phyloP scores from a whole-genome alignment of 306 rosid genomes.

The Canavalia ensiformis region DNA sequence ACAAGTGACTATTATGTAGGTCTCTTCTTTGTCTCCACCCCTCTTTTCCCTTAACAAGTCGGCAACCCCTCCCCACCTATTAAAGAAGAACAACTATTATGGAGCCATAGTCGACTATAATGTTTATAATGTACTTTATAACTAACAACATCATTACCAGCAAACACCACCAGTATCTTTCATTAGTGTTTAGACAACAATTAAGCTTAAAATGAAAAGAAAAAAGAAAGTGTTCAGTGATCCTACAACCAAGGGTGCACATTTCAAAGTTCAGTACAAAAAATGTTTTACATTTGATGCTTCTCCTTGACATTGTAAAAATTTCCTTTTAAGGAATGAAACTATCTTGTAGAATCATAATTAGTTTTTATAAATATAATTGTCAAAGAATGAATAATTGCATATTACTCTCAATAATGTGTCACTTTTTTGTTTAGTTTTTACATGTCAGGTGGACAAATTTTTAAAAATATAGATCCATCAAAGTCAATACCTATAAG shows the following conservation, averaged over 20 bases:
- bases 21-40: background rate
- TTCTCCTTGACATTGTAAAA: slow-evolving; percentile 14
- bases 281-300: slow-evolving; percentile 22
- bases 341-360: slow-evolving; percentile 21
- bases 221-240: slow-evolving; percentile 10
- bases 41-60: slow-evolving; percentile 4
- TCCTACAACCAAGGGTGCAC: slow-evolving; percentile 2
- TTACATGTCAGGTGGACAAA: slow-evolving; percentile 3
- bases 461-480: background rate
- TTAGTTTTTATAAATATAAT: background rate
- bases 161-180: background rate
- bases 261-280: background rate
- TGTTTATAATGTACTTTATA: slow-evolving; percentile 26
- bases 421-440: background rate
- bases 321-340: background rate
- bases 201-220: background rate
- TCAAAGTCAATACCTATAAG: background rate
- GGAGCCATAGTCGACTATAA: background rate
- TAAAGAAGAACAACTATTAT: background rate
- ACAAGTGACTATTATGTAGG: background rate
- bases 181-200: background rate
- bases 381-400: slow-evolving; percentile 11
- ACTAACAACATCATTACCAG: background rate
- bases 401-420: slow-evolving; percentile 16
- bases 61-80: background rate